Evolutionary conservation across 164 flowering plant genomes (phyloP), one percentile per base, ranked within the genome.

Genomic region (Macadamia tetraphylla): DNA sequence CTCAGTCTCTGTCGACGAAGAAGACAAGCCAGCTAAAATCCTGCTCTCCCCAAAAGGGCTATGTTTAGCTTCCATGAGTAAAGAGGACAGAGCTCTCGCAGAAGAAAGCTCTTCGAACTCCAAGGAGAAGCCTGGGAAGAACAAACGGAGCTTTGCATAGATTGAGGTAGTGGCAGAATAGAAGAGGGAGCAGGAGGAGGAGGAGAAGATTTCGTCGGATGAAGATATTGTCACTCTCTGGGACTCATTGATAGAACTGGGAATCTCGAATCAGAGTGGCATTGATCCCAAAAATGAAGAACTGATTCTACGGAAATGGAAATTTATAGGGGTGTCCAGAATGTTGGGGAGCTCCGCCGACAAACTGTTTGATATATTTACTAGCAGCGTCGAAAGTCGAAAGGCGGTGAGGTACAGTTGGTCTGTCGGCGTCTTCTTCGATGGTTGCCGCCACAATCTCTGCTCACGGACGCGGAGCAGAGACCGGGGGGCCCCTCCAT

Each of bases 171-270:
- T 23, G 23, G 23, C 23, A 23, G 23, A 23, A 23, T 23, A 23
- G 23, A 23, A 23, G 23, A 23, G 23, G 23, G 23, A 23, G 57
- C 6, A 53, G 57, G 2, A 14, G 17, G 4, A 1, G 3, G 18
- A 14, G 57, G n/a, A 3, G 70, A 55, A 42, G 63, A 58, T 67
- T 67, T 44, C 4, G 62, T 29, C 6, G 63, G 70, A 29, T 49
- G 62, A 58, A 67, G 46, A 9, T 15, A 44, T 9, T 42, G 44
- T 60, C 31, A 12, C 32, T 77, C 76, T 23, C 68, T 15, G 29
- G 75, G 71, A 57, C 17, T 52, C 80, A 76, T 76, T 10, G n/a
- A 61, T 15, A 0, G 9, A 60, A 40, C 14, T 53, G 18, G 3
- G 6, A 14, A 46, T 13, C 18, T 53, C 17, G 18, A 53, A 17